Conservation (phyloP, 78 protist species). For the Dictyostelium capitatum region DNA sequence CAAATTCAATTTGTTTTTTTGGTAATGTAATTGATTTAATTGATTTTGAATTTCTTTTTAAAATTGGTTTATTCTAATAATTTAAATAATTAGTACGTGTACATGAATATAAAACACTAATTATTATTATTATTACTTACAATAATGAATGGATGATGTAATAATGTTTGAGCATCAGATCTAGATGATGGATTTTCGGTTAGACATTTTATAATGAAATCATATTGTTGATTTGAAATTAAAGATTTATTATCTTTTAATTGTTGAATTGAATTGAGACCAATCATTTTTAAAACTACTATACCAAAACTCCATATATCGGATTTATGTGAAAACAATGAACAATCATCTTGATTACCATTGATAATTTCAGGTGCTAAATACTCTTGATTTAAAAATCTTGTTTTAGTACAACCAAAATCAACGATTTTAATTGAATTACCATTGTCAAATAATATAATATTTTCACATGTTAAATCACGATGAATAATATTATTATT, state of each 20-base stretch:
- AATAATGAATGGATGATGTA: conserved; percentile 5
- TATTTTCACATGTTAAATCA: neutral
- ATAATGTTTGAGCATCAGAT: conserved; percentile 5
- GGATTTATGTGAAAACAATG: neutral
- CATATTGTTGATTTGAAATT: neutral
- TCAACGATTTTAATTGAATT: neutral
- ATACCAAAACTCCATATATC: conserved; percentile 8
- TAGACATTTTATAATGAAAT: neutral
- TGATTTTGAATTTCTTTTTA: neutral
- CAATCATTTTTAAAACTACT: neutral
- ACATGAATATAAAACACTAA: too few relatives aligned
- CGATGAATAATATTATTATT: neutral
- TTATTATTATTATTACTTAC: neutral
- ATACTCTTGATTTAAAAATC: neutral
- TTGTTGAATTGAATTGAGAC: neutral
- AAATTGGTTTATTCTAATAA: neutral
- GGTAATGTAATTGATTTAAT: neutral
- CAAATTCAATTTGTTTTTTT: neutral
- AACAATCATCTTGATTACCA: neutral
- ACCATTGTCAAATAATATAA: neutral
- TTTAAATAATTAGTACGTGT: neutral
- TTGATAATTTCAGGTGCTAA: neutral
- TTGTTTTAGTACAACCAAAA: neutral
- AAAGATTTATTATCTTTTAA: neutral
- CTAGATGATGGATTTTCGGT: neutral